A percentile compares a stretch with the other conserved stretches of the same genome.
Evolutionary conservation across 768 basidiomycete species (phyloP).

Genomic region (Lentinula lateritia): DNA sequence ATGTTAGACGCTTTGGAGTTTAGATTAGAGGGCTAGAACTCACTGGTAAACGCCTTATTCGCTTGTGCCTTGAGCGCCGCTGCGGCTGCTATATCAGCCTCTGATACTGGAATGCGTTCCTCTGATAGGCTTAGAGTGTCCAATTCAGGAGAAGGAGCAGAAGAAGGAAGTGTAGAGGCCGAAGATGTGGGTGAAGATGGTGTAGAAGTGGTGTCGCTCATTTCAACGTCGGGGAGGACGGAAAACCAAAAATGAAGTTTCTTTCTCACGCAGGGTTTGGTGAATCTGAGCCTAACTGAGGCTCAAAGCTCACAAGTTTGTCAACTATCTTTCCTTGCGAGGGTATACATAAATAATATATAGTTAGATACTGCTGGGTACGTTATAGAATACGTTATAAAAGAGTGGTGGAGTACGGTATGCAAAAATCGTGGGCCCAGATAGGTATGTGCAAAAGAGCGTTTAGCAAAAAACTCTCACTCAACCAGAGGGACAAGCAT

Average conservation of each 20-base stretch:
- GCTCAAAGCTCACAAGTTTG: too few relatives aligned
- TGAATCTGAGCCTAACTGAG: too few relatives aligned
- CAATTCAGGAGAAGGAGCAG: slow-evolving; percentile 55
- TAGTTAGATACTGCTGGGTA: neutral
- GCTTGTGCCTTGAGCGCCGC: slow-evolving; percentile 74
- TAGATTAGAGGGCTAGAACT: slow-evolving; percentile 9
- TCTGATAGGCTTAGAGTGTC: slow-evolving; percentile 39
- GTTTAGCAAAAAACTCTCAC: neutral
- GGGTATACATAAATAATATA: neutral
- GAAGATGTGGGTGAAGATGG: slow-evolving; percentile 35
- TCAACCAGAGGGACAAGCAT: slow-evolving; percentile 23
- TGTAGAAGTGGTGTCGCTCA: slow-evolving; percentile 18
- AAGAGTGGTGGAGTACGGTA: neutral
- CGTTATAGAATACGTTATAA: too few relatives aligned
- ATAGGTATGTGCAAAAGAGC: neutral
- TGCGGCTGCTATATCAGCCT: slow-evolving; percentile 66
- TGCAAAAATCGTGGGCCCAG: neutral
- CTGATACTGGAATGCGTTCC: slow-evolving; percentile 46
- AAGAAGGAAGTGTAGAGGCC: slow-evolving; percentile 48
- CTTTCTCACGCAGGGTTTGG: neutral
- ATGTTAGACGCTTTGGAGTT: neutral
- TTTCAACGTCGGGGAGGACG: neutral
- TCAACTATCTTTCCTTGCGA: neutral
- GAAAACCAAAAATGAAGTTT: neutral
- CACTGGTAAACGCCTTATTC: slow-evolving; percentile 82